Evolutionary conservation across 495 filamentous ascomycete genomes (phyloP).

Genomic region (Zalerion maritima): DNA sequence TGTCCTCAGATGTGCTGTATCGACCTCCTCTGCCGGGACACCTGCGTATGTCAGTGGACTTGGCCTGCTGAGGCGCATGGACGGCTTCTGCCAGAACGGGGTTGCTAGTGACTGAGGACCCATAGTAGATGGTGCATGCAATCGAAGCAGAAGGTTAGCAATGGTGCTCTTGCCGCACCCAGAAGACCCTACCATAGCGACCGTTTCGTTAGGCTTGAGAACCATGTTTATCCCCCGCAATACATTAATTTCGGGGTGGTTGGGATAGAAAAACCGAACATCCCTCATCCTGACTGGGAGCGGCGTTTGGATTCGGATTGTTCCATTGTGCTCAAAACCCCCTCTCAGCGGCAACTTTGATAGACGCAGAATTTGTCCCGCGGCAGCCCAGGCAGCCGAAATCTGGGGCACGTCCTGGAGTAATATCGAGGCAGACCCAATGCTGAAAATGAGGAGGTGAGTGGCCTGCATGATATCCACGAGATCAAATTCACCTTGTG

Average conservation of each 20-base stretch:
- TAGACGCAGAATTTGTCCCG: conserved; percentile 59
- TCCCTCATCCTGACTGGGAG: conserved; percentile 47
- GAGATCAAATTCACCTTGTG: conserved; percentile 27
- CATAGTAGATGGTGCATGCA: conserved; percentile 16
- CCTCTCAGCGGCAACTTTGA: conserved; percentile 33
- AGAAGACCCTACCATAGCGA: conserved; percentile 67
- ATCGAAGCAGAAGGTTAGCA: conserved; percentile 49
- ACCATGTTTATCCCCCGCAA: conserved; percentile 46
- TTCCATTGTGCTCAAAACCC: conserved; percentile 48
- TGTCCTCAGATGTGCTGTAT: conserved; percentile 48
- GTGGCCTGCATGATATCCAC: conserved; percentile 56
- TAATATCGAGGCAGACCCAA: conserved; percentile 54
- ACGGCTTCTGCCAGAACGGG: too few relatives aligned
- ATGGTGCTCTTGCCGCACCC: conserved; percentile 88
- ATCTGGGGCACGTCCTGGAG: conserved; percentile 69
- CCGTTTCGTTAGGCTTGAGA: conserved; percentile 44
- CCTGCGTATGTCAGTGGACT: conserved; percentile 42
- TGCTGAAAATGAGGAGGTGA: conserved; percentile 69
- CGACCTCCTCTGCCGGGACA: conserved; percentile 38
- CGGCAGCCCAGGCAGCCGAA: conserved; percentile 53
- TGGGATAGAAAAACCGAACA: conserved; percentile 57
- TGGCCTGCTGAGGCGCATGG: conserved; percentile 4
- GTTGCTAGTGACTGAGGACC: too few relatives aligned
- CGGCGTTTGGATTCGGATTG: conserved; percentile 27
- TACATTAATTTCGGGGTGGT: conserved; percentile 34